Base-by-base conservation (phyloP, 2,329 filamentous ascomycete species). In the Talaromyces verruculosus region DNA sequence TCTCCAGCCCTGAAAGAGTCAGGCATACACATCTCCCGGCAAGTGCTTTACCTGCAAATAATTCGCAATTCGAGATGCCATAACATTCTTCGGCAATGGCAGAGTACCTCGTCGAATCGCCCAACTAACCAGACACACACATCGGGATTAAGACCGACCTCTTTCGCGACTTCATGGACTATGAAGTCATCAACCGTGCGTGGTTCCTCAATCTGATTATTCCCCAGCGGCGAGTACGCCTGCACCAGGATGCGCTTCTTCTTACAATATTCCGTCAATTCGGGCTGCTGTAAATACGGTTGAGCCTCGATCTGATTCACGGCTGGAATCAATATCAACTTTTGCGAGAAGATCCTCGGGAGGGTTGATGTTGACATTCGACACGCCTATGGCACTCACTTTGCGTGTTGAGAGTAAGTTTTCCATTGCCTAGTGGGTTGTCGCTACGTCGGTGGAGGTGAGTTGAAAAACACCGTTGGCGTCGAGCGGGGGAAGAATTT, bases 291-390 rank as follows among this genome's bases (percentile, higher is more conserved):
- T 15, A 87, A 77, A 55, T 92, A 91, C 0, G 91, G 90, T 77
- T 95, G 90, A 73, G 86, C 88, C 80, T 94, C 91, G 73, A 94
- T 90, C 82, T 95, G 91, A 80, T 94, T 93, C 68, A 91, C 85
- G 6, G 86, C 88, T 0, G 7, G 91, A 2, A 81, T 74, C 30
- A 67, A 90, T 75, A 70, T 84, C 85, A 61, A 88, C 88, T 5
- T 87, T 86, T 74, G 77, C 69, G 28, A 86, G 78, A 22, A 89
- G 79, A 64, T 84, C 75, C 71, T 88, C 79, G 41, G 89, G 82
- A 59, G 82, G 30, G 30, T 33, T 33, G 6, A 33, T 33, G 30
- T 33, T 33, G 6, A 7, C 6, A 8, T 33, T 33, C 30, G 30
- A 33, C 30, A 30, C 28, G 28, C 5, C 28, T 30, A 30, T 30